Percentiles rank a stretch among this genome's conserved stretches.
Evolutionary conservation across 2,329 filamentous ascomycete genomes (phyloP).

Genomic region (Fusarium dlaminii): DNA sequence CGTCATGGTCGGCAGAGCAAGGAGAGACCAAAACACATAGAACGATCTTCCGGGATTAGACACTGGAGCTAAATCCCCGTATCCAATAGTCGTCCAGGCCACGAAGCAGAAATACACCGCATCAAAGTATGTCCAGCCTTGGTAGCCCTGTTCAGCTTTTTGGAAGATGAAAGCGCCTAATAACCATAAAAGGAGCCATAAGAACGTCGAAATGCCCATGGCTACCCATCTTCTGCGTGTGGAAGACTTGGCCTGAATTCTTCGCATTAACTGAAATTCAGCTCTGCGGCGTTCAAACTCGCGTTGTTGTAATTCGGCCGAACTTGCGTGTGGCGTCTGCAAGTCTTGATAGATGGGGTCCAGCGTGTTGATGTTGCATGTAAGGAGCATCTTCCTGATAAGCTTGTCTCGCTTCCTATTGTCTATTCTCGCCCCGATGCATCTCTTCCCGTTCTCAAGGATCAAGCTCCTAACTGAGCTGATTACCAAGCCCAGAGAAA

Average conservation of each 20-base stretch:
- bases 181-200: neutral
- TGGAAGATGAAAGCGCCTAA: neutral
- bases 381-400: neutral
- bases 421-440: neutral
- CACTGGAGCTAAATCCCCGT: neutral
- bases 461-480: neutral
- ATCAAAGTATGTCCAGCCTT: constrained; percentile 1
- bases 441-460: neutral
- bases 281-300: neutral
- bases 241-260: neutral
- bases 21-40: constrained; percentile 2
- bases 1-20: neutral
- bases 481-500: neutral
- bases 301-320: neutral
- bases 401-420: neutral
- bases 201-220: neutral
- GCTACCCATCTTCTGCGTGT: neutral
- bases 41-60: neutral
- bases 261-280: neutral
- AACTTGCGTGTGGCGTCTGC: neutral
- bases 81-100: constrained; percentile 1
- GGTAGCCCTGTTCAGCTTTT: neutral
- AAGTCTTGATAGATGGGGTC: neutral
- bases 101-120: constrained; percentile 3
- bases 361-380: neutral